These are phyloP conservation scores for Dipteronia sinensis DNA, from an alignment of 345 rosid species.

Conservation along the genomic window DNA sequence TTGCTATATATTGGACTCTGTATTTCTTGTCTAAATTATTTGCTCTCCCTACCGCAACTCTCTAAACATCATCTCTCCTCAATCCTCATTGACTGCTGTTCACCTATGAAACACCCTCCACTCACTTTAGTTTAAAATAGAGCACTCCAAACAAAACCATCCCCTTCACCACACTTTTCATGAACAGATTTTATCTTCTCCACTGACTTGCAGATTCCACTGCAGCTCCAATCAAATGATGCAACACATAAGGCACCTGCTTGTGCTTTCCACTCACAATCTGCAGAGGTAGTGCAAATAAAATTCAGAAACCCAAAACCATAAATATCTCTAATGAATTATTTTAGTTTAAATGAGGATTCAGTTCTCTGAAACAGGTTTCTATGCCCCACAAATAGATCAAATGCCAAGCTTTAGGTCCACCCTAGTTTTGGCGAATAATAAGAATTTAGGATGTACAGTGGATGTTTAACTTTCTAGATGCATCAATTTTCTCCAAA, in stretches of 20 bases:
- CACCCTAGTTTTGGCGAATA: background rate
- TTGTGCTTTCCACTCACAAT: constrained; percentile 98
- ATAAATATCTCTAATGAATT: background rate
- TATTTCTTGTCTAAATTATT: background rate
- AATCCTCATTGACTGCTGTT: background rate
- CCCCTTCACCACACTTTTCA: constrained; percentile 88
- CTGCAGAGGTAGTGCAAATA: constrained; percentile 33
- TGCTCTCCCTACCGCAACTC: background rate
- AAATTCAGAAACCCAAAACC: background rate
- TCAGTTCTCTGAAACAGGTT: background rate
- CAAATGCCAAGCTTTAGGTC: background rate
- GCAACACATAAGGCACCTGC: constrained; percentile 88
- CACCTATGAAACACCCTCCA: background rate
- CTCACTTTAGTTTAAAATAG: constrained; percentile 27
- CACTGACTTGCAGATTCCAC: constrained; percentile 95
- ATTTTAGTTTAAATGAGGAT: background rate
- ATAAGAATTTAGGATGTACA: background rate
- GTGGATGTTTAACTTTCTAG: background rate
- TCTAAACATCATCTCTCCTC: constrained; percentile 6
- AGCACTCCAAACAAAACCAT: constrained; percentile 82
- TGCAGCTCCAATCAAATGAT: constrained; percentile 98
- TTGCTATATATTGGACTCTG: background rate
- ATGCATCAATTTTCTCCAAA: background rate
- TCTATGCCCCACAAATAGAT: constrained; percentile 12
- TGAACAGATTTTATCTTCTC: constrained; percentile 86